Conservation (phyloP, 1,284 basidiomycete species). For the Sanghuangporus baumii region DNA sequence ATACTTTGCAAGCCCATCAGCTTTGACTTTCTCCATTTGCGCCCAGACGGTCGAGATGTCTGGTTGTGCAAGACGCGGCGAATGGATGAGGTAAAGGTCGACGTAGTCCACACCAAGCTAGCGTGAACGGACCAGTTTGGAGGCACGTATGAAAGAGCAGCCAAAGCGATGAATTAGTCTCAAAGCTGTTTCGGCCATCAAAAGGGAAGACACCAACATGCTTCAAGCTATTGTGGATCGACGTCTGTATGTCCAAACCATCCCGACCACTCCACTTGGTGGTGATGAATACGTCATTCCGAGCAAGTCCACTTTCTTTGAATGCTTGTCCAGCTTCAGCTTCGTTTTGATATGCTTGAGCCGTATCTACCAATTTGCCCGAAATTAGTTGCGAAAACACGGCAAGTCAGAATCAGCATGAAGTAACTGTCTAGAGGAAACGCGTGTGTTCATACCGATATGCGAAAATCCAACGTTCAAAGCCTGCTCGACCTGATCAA, state of each 20-base stretch:
- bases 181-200: background rate
- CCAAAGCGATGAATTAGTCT: background rate
- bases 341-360: slow-evolving; percentile 46
- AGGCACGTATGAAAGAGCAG: background rate
- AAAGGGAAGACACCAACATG: slow-evolving; percentile 35
- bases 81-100: slow-evolving; percentile 69
- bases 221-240: slow-evolving; percentile 50
- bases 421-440: background rate
- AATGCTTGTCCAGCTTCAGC: slow-evolving; percentile 42
- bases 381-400: background rate
- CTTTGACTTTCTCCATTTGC: slow-evolving; percentile 53
- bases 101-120: slow-evolving; percentile 63
- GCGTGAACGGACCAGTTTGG: no score
- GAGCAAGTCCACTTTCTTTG: slow-evolving; percentile 39
- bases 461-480: slow-evolving; percentile 49
- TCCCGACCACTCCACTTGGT: slow-evolving; percentile 57
- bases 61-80: slow-evolving; percentile 41
- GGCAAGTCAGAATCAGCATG: background rate
- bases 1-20: slow-evolving; percentile 52
- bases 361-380: slow-evolving; percentile 34
- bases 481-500: slow-evolving; percentile 47
- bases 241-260: slow-evolving; percentile 45
- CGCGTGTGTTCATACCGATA: slow-evolving; percentile 33
- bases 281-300: slow-evolving; percentile 43
- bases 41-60: slow-evolving; percentile 58